Conservation (phyloP, 1,284 basidiomycete species). For the Rugiboletus extremiorientalis region DNA sequence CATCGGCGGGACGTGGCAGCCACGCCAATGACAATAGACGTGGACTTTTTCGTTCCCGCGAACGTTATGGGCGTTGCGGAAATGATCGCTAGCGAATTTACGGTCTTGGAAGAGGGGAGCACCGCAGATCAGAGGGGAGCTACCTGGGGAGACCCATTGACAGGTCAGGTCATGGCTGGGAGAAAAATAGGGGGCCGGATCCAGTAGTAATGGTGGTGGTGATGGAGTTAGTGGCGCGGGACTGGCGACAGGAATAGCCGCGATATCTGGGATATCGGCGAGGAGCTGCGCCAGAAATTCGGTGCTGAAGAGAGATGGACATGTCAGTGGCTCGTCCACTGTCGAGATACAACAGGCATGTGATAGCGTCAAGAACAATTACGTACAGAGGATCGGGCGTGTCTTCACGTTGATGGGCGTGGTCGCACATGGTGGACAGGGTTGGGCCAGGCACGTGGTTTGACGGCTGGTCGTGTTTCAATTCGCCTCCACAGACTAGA, state of each 20-base stretch:
- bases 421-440: constrained; percentile 5
- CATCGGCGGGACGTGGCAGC: constrained; percentile 14
- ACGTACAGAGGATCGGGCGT: constrained; percentile 14
- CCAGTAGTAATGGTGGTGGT: neutral
- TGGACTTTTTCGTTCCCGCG: constrained; percentile 19
- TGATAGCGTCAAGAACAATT: neutral
- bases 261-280: constrained; percentile 2
- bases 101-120: constrained; percentile 4
- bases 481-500: neutral
- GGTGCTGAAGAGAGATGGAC: constrained; percentile 1
- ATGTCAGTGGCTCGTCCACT: neutral
- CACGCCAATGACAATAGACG: constrained; percentile 12
- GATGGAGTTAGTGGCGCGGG: neutral
- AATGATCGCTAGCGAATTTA: constrained; percentile 5
- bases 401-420: neutral
- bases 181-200: neutral
- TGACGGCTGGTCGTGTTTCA: neutral
- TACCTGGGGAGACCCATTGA: constrained; percentile 6
- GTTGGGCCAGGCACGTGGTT: neutral
- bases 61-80: constrained; percentile 13
- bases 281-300: constrained; percentile 17
- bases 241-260: neutral
- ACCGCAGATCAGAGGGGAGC: constrained; percentile 1
- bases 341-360: neutral
- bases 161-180: neutral